These are phyloP conservation scores for Hypericum androsaemum DNA, from an alignment of 345 rosid genomes.

Conservation along the genomic window DNA sequence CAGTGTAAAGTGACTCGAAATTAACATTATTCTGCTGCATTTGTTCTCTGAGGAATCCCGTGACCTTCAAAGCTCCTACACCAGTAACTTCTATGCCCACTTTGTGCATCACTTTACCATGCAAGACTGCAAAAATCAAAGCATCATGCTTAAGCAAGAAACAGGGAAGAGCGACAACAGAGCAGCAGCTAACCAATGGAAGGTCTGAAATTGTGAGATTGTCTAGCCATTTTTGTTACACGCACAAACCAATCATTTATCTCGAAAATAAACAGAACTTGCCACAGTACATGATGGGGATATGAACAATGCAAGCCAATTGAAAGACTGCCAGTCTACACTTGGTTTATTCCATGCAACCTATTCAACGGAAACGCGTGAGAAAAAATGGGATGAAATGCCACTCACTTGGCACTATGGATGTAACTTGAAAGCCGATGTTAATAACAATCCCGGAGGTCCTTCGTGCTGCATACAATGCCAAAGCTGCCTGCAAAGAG, in stretches of 20 bases:
- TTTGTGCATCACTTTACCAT: constrained; percentile 83
- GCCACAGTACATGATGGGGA: neutral
- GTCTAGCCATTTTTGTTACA: too few species aligned
- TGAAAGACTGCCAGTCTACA: neutral
- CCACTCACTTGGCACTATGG: constrained; percentile 76
- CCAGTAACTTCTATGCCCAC: constrained; percentile 85
- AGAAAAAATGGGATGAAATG: constrained; percentile 1
- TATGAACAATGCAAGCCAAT: neutral
- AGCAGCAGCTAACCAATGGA: too few species aligned
- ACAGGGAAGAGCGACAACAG: neutral
- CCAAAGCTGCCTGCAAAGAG: constrained; percentile 66
- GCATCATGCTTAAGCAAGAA: constrained; percentile 2
- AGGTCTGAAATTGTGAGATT: neutral
- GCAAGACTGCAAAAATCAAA: constrained; percentile 44
- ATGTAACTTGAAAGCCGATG: constrained; percentile 83
- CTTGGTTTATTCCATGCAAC: constrained; percentile 4
- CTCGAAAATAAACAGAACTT: neutral
- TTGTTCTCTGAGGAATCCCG: constrained; percentile 73
- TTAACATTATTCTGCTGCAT: constrained; percentile 62
- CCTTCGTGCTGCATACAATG: constrained; percentile 58
- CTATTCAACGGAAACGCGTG: neutral
- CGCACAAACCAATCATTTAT: too few species aligned
- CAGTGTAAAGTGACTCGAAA: constrained; percentile 65
- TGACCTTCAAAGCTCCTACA: constrained; percentile 74
- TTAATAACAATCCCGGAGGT: constrained; percentile 86